Conservation (phyloP, 2,329 filamentous ascomycete genomes). For the Alternaria atra region DNA sequence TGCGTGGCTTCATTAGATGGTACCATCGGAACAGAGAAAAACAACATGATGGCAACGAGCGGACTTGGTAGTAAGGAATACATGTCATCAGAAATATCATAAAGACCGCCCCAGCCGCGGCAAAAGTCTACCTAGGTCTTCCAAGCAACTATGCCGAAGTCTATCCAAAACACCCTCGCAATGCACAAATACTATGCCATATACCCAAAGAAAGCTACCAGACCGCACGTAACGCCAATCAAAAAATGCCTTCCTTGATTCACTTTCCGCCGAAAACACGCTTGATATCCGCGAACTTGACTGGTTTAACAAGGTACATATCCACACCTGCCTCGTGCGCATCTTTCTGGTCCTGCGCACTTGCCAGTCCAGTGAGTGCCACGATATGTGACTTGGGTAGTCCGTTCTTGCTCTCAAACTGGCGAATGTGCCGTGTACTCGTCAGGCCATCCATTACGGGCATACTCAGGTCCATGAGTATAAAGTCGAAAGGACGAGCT, state of each 20-base stretch:
- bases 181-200: not conserved
- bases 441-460: conserved; percentile 52
- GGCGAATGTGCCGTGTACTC: conserved; percentile 43
- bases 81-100: not conserved
- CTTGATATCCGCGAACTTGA: conserved; percentile 48
- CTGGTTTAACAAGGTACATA: conserved; percentile 51
- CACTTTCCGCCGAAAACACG: conserved; percentile 32
- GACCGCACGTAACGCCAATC: not conserved
- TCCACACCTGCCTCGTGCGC: conserved; percentile 49
- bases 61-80: not conserved
- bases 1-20: not conserved
- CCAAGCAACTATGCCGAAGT: not conserved
- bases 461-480: conserved; percentile 50
- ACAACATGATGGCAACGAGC: too few relatives aligned
- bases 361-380: conserved; percentile 51
- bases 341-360: conserved; percentile 45
- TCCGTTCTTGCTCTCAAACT: conserved; percentile 36
- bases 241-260: not conserved
- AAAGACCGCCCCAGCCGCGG: not conserved
- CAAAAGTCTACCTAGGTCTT: not conserved
- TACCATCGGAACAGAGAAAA: too few relatives aligned
- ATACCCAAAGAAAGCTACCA: not conserved
- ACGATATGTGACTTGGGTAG: conserved; percentile 39
- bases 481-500: conserved; percentile 39
- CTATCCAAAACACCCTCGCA: conserved; percentile 7